phyloP scores from a whole-genome alignment of 331 rosid genomes.

The Pyrus hybrid region DNA sequence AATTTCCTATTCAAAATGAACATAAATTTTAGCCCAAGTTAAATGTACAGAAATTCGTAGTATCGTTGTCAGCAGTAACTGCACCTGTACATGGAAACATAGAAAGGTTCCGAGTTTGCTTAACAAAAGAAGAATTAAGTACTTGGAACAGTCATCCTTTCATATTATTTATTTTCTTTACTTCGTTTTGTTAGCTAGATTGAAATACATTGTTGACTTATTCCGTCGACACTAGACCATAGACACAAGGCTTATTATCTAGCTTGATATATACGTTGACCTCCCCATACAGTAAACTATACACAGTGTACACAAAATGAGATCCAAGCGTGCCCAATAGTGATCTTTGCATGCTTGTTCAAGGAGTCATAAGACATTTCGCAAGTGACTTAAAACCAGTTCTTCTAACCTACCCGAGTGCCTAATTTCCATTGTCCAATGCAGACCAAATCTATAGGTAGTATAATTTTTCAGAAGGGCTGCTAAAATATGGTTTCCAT shows the following conservation, averaged over 20 bases:
- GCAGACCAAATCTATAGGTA: background rate
- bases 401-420: background rate
- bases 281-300: background rate
- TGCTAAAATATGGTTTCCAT: constrained; percentile 43
- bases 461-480: constrained; percentile 12
- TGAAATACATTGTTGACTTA: background rate
- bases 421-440: background rate
- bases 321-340: background rate
- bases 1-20: background rate
- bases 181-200: background rate
- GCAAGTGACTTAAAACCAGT: background rate
- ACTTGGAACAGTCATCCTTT: background rate
- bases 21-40: background rate
- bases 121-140: background rate
- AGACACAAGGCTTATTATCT: background rate
- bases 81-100: background rate
- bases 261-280: background rate
- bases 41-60: background rate
- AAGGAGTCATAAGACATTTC: background rate
- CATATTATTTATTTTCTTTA: background rate
- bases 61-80: background rate
- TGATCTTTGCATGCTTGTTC: background rate
- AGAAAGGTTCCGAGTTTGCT: background rate
- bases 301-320: background rate
- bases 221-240: background rate